phyloP scores from a whole-genome alignment of 352 stramenopile genomes.

The Pythium biforme region DNA sequence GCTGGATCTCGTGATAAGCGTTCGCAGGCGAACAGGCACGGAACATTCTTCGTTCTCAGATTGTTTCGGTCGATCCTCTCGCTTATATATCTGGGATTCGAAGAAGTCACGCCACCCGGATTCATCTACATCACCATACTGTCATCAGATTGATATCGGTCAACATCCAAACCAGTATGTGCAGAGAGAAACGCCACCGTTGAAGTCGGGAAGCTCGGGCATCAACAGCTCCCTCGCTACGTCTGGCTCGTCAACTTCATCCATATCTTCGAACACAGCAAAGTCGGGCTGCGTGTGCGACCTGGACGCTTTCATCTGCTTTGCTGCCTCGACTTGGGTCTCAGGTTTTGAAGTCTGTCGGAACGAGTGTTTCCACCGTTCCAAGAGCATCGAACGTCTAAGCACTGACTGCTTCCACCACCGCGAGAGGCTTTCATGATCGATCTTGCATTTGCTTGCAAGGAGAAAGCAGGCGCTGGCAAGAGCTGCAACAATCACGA shows the following conservation, averaged over 20 bases:
- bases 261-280: background rate
- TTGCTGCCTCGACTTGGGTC: background rate
- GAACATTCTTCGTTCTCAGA: conserved; percentile 13
- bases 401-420: no score
- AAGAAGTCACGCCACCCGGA: conserved; percentile 49
- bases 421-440: no score
- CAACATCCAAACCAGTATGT: background rate
- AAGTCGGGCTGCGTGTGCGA: background rate
- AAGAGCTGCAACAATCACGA: no score
- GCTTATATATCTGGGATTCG: conserved; percentile 47
- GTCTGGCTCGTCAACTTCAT: background rate
- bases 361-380: no score
- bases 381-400: no score
- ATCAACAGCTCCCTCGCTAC: conserved; percentile 32
- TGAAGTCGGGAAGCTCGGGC: conserved; percentile 38
- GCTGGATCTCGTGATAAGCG: conserved; percentile 1
- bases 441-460: no score
- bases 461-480: no score
- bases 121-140: conserved; percentile 32
- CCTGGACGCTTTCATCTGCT: background rate
- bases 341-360: background rate
- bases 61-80: conserved; percentile 18
- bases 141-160: background rate
- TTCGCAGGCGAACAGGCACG: background rate
- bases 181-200: conserved; percentile 24